Base-by-base conservation (phyloP, 2,329 filamentous ascomycete species). In the Dactylellina cionopaga region DNA sequence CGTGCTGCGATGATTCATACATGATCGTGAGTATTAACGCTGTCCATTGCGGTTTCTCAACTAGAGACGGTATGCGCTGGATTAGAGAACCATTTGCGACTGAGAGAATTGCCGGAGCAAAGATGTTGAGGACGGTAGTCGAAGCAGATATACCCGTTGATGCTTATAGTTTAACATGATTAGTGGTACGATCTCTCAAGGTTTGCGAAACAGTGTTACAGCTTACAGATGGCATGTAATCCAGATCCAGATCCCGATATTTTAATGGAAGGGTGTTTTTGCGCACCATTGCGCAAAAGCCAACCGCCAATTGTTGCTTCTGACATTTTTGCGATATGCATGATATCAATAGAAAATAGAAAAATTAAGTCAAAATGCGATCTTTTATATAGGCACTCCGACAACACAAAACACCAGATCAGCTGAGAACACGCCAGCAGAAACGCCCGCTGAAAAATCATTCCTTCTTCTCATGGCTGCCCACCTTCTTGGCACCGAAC, bases 21-120 rank as follows among this genome's bases (percentile, higher is more conserved):
- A 96, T 86, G 85, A 96, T 88, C 73, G 90, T 85, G 17, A 96
- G 83, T 73, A 96, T 96, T 24, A 90, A 81, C 5, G 85, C 85
- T 1, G 52, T 24, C 68, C 68, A 72, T 65, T 72, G 59, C 22
- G 68, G 22, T 10, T 49, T 54, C 24, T 72, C 59, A 1, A 31
- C n/a, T 22, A 72, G 22, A 2, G 52, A 44, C 0, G 59, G 59
- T 25, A 39, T 43, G 13, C 37, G 52, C 31, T 64, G 35, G 22
- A 54, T 17, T 3, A 72, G 17, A 4, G 43, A 25, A 17, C 68
- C 56, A 33, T 47, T 72, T 35, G 68, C 10, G 17, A 33, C 17
- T 5, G 33, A 35, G 54, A 72, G 41, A 22, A 60, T 60, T 15
- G 51, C 52, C 17, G 59, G 27, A 25, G 44, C 9, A 19, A 59